Base-by-base conservation (phyloP, 2,329 filamentous ascomycete species). In the Coniochaeta prunicola region DNA sequence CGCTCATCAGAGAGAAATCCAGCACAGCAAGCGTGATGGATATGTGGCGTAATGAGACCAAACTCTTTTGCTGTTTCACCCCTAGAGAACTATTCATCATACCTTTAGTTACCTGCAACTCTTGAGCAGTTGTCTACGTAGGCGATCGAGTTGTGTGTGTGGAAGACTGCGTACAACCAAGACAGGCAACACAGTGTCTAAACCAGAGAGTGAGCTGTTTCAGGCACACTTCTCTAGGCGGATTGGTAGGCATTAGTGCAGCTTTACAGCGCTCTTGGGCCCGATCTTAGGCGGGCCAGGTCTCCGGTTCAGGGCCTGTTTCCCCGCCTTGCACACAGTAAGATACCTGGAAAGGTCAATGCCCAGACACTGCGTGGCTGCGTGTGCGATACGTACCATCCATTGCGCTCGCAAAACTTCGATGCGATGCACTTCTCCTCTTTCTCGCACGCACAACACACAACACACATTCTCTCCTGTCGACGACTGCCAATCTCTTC, bases 351-450 rank as follows among this genome's bases (percentile, higher is more conserved):
- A n/a, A n/a, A n/a, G n/a, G n/a, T n/a, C n/a, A n/a, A n/a, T n/a
- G n/a, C n/a, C 36, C 19, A 40, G 54, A 10, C 28, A 34, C 31
- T 42, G n/a, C n/a, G n/a, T n/a, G 33, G 45, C 45, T 55, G 53
- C n/a, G 36, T 55, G 19, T 30, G 33, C 10, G 21, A 42, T 40
- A 56, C 54, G 54, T 56, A 56, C 34, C 54, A 17, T 55, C 28
- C 17, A 55, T 31, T 50, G 45, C 61, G 60, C 59, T 60, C 60
- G 61, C 64, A 64, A 65, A 65, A 62, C 64, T 62, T 64, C 64
- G 62, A 67, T 71, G 65, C 67, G 67, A 65, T 64, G 64, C 61
- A 70, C 68, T 67, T 68, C 68, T 66, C 60, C 64, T 62, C 63
- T 62, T 62, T 55, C 62, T 66, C 63, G 64, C 63, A 63, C 68